A percentile compares a stretch with the other conserved stretches of the same genome.
Conservation (phyloP, 495 filamentous ascomycete genomes). For the Hyaloscypha hepaticicola region DNA sequence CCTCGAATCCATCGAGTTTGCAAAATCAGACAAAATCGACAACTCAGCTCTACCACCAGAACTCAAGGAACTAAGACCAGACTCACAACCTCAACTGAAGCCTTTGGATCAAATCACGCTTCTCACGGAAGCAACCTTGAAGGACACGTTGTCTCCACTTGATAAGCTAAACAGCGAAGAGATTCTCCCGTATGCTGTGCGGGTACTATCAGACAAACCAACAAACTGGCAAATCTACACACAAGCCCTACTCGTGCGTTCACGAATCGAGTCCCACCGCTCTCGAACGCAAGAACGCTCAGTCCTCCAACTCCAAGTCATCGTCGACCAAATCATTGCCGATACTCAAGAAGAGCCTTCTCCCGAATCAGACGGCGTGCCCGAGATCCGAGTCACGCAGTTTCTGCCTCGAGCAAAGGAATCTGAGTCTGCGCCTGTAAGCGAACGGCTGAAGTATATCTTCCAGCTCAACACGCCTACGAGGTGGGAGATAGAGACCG, state of each 20-base stretch:
- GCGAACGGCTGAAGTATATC: conserved; percentile 77
- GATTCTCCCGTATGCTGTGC: conserved; percentile 83
- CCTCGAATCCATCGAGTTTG: conserved; percentile 81
- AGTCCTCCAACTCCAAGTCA: conserved; percentile 89
- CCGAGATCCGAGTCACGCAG: conserved; percentile 54
- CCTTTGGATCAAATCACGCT: conserved; percentile 84
- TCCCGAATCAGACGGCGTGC: conserved; percentile 27
- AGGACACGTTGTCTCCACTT: conserved; percentile 75
- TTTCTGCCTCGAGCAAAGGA: conserved; percentile 81
- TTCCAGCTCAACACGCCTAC: conserved; percentile 80
- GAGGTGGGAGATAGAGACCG: conserved; percentile 90
- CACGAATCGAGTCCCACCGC: conserved; percentile 81
- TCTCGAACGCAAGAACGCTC: conserved; percentile 85
- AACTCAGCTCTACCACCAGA: conserved; percentile 55
- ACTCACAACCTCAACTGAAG: conserved; percentile 76
- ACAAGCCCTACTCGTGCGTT: conserved; percentile 82
- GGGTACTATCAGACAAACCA: conserved; percentile 83
- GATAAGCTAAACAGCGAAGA: conserved; percentile 89
- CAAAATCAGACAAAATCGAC: conserved; percentile 45
- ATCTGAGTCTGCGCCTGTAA: conserved; percentile 72
- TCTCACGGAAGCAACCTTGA: conserved; percentile 81
- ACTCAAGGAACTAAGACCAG: conserved; percentile 65
- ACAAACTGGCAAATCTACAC: conserved; percentile 99
- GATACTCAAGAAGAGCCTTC: conserved; percentile 56
- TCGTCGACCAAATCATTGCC: conserved; percentile 93